These are phyloP conservation scores for Berkeleyomyces basicola DNA, from an alignment of 2,329 filamentous ascomycete genomes.

Conservation along the genomic window DNA sequence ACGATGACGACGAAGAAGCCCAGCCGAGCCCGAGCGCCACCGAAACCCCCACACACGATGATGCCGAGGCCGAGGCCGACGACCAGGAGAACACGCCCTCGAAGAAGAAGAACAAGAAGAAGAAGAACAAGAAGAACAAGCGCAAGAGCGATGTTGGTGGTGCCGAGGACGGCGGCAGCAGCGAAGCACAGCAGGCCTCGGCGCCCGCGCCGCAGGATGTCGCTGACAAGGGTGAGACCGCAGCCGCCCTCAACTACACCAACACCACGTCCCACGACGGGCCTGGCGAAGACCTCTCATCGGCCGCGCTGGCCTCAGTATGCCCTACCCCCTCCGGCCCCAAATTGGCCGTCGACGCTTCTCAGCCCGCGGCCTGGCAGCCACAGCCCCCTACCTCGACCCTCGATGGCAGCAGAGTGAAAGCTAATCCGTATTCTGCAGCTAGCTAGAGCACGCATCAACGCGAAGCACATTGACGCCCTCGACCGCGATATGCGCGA, in stretches of 20 bases:
- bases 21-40: not conserved
- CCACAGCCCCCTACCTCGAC: not conserved
- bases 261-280: conserved; percentile 18
- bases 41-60: not conserved
- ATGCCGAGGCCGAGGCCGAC: not conserved
- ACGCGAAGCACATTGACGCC: conserved; percentile 33
- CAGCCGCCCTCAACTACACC: conserved; percentile 15
- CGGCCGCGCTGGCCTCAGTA: conserved; percentile 51
- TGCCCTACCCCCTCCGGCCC: conserved; percentile 28
- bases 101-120: conserved; percentile 12
- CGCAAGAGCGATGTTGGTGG: conserved; percentile 15
- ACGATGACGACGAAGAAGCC: conserved; percentile 18
- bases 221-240: conserved; percentile 12
- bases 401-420: not conserved
- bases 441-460: conserved; percentile 20
- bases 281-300: conserved; percentile 45
- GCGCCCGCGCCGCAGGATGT: conserved; percentile 15
- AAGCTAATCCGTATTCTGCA: conserved; percentile 3
- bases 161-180: conserved; percentile 16
- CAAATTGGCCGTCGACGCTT: conserved; percentile 21
- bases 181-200: conserved; percentile 13
- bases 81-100: not conserved
- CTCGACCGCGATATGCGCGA: conserved; percentile 41
- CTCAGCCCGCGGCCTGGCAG: too few relatives aligned
- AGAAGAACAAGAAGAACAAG: conserved; percentile 12